These are phyloP conservation scores for Brettanomyces naardenensis DNA, from an alignment of 805 yeast species.

Conservation along the genomic window DNA sequence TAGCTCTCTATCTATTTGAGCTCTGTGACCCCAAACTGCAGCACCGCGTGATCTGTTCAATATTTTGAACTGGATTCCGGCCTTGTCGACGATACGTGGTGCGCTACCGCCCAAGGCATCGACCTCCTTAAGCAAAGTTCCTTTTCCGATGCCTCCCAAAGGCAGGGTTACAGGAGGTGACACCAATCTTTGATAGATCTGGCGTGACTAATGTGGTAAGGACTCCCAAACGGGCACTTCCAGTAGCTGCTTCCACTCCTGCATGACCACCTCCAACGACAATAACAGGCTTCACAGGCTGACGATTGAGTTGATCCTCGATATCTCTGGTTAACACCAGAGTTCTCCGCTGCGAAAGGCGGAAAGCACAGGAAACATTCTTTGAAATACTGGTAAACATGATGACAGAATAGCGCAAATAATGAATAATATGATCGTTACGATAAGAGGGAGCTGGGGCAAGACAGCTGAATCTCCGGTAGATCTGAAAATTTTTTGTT, in stretches of 20 bases:
- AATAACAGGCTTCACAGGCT: slow-evolving; percentile 52
- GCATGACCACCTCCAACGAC: slow-evolving; percentile 99
- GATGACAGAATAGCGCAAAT: background rate
- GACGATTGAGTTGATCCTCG: slow-evolving; percentile 19
- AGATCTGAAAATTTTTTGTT: too few species aligned
- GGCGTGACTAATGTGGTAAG: slow-evolving; percentile 73
- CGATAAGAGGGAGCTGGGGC: too few species aligned
- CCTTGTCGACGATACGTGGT: slow-evolving; percentile 76
- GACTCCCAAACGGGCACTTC: slow-evolving; percentile 79
- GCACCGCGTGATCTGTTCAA: slow-evolving; percentile 84
- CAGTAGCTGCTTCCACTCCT: slow-evolving; percentile 96
- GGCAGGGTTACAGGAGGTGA: slow-evolving; percentile 95
- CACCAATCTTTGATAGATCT: slow-evolving; percentile 65
- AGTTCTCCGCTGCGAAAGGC: slow-evolving; percentile 8
- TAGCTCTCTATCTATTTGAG: slow-evolving; percentile 84
- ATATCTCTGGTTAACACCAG: slow-evolving; percentile 30
- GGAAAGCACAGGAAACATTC: background rate
- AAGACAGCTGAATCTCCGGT: too few species aligned
- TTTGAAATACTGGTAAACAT: background rate
- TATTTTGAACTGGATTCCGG: slow-evolving; percentile 88
- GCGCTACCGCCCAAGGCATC: slow-evolving; percentile 96
- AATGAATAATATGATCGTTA: too few species aligned
- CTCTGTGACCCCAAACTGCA: slow-evolving; percentile 98
- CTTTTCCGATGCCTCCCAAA: slow-evolving; percentile 98
- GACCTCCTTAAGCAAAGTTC: slow-evolving; percentile 83